Evolutionary conservation across 768 basidiomycete genomes (phyloP), one percentile per base, ranked within the genome.

Genomic region (Leccinum olivaceopallidum): DNA sequence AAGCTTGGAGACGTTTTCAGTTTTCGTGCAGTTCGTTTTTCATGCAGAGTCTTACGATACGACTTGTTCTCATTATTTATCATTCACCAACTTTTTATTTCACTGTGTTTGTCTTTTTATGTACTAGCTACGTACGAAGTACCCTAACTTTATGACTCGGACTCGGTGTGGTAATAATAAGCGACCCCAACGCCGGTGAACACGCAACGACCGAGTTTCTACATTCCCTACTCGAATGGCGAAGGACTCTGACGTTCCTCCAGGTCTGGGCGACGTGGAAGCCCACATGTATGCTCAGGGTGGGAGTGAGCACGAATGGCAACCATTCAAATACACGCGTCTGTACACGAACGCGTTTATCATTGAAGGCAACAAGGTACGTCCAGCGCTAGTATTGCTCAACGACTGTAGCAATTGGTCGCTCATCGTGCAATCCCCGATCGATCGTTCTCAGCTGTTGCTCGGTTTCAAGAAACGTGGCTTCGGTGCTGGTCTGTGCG

Each of bases 381-480:
- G 64, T 39, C 50, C 47, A 5, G 51, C 28, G 47, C 16, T 22
- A 36, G 34, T 6, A 7, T 28, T 9, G 30, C 20, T 8, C n/a
- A 18, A 22, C 16, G 28, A 37, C 14, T 22, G 5, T n/a, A 7
- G 47, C 32, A 18, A 52, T 26, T 48, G 22, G 16, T 28, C 39
- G 32, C 34, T 52, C 36, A 60, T 10, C 28, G 39, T 34, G 24
- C 6, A 16, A 44, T 42, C 16, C 32, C 34, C 16, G 24, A 26
- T 34, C 24, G 83, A 2, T 86, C 22, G 12, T 47, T 85, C 82
- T 56, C 81, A 90, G 86, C 73, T 93, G 14, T 74, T 93, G 16
- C 80, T 93, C 9, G 91, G 91, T 4, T 83, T 82, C 66, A 93
- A 93, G 74, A 92, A 92, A 70, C 81, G 91, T 26, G 91, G 91